Conservation (phyloP, 2,329 filamentous ascomycete genomes). For the Chaetomium sp. region DNA sequence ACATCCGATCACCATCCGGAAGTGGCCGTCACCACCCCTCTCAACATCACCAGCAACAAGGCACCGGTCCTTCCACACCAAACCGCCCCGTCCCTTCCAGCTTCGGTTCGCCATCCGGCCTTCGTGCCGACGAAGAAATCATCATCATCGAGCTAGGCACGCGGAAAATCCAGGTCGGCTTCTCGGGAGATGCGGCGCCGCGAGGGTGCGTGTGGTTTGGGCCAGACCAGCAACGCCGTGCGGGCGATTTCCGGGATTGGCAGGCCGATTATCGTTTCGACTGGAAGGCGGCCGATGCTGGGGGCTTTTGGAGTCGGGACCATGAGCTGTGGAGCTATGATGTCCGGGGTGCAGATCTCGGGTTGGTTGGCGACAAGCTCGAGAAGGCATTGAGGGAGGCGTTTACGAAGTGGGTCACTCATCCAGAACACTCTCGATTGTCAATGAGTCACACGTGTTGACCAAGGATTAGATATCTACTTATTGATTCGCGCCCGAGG, state of each 20-base stretch:
- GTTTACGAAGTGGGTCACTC: slow-evolving; percentile 61
- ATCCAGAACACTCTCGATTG: slow-evolving; percentile 22
- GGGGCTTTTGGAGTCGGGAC: slow-evolving; percentile 53
- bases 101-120: slow-evolving; percentile 53
- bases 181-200: slow-evolving; percentile 75
- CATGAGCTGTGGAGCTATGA: slow-evolving; percentile 76
- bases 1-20: slow-evolving; percentile 38
- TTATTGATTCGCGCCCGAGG: slow-evolving; percentile 70
- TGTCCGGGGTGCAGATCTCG: slow-evolving; percentile 65
- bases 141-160: slow-evolving; percentile 78
- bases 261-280: slow-evolving; percentile 44
- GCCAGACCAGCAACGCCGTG: slow-evolving; percentile 67
- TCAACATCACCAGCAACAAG: too few relatives aligned
- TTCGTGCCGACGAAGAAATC: slow-evolving; percentile 74
- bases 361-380: slow-evolving; percentile 77
- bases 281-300: slow-evolving; percentile 41
- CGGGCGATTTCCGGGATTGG: slow-evolving; percentile 77
- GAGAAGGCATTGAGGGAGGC: slow-evolving; percentile 76
- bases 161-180: slow-evolving; percentile 72
- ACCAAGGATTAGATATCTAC: slow-evolving; percentile 43
- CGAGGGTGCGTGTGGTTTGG: slow-evolving; percentile 66
- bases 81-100: slow-evolving; percentile 46
- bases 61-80: slow-evolving; percentile 44
- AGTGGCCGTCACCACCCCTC: slow-evolving; percentile 42
- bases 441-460: neutral